These are phyloP conservation scores for Nemania sp. DNA, from an alignment of 2,329 filamentous ascomycete genomes.

Conservation along the genomic window DNA sequence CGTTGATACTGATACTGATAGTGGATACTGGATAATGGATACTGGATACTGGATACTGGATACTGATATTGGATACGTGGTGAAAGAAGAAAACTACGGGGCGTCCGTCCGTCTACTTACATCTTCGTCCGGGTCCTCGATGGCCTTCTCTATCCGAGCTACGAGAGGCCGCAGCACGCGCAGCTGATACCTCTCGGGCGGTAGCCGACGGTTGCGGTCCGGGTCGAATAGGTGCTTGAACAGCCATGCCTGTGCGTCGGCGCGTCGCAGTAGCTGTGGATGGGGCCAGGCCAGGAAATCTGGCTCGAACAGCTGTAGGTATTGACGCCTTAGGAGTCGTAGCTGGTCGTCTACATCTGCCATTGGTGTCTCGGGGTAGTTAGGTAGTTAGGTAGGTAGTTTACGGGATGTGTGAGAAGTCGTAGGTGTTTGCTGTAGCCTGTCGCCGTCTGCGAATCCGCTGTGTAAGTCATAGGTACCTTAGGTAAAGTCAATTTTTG, in stretches of 20 bases:
- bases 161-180: conserved; percentile 64
- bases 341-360: conserved; percentile 36
- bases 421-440: too few species aligned
- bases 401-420: neutral
- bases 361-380: conserved; percentile 12
- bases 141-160: conserved; percentile 59
- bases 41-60: too few species aligned
- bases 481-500: too few species aligned
- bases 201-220: conserved; percentile 49
- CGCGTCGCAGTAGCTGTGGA: conserved; percentile 32
- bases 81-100: neutral
- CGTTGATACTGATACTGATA: neutral
- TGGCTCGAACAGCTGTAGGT: conserved; percentile 40
- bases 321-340: conserved; percentile 38
- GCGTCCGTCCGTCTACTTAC: conserved; percentile 30
- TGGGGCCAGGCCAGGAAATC: conserved; percentile 42
- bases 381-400: too few species aligned
- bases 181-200: conserved; percentile 63
- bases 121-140: conserved; percentile 67
- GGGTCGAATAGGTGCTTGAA: conserved; percentile 62
- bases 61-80: too few species aligned
- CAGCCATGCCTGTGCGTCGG: conserved; percentile 45
- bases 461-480: too few species aligned
- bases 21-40: too few species aligned
- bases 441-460: too few species aligned